These are phyloP conservation scores for Salicornia ramosissima DNA, from an alignment of 148 eudicot genomes.

Conservation along the genomic window DNA sequence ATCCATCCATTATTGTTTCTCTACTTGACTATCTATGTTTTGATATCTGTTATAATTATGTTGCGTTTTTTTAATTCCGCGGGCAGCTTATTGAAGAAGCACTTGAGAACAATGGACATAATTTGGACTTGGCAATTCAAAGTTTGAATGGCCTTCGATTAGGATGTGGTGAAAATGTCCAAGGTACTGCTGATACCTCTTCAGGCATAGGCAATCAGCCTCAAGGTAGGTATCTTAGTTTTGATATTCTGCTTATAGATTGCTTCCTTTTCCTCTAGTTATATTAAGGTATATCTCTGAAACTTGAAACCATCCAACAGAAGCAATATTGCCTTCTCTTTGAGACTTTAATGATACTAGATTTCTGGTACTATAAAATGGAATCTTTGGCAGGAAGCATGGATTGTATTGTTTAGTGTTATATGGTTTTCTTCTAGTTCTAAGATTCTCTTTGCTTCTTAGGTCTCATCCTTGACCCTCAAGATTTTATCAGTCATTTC, in stretches of 20 bases:
- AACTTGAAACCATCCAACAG: too few species aligned
- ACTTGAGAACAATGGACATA: conserved; percentile 67
- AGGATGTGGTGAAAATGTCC: conserved; percentile 38
- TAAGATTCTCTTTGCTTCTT: too few species aligned
- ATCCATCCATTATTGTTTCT: not conserved
- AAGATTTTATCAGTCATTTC: too few species aligned
- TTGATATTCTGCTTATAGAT: not conserved
- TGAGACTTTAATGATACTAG: too few species aligned
- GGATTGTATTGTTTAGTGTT: not conserved
- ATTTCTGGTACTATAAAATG: too few species aligned
- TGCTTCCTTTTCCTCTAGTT: not conserved
- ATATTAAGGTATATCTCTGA: not conserved
- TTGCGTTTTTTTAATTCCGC: not conserved
- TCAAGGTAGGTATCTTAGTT: conserved; percentile 24
- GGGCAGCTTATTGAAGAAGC: conserved; percentile 66
- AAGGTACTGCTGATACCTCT: conserved; percentile 24
- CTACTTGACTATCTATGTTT: not conserved
- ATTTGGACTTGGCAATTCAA: conserved; percentile 71
- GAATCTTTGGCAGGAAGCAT: not conserved
- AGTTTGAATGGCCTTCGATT: conserved; percentile 66
- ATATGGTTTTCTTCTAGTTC: not conserved
- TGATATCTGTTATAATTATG: not conserved
- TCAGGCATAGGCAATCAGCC: conserved; percentile 32
- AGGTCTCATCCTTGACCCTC: too few species aligned
- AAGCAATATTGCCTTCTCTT: too few species aligned